These are phyloP conservation scores for Nidularia sp. DNA, from an alignment of 768 basidiomycete genomes.

Conservation along the genomic window DNA sequence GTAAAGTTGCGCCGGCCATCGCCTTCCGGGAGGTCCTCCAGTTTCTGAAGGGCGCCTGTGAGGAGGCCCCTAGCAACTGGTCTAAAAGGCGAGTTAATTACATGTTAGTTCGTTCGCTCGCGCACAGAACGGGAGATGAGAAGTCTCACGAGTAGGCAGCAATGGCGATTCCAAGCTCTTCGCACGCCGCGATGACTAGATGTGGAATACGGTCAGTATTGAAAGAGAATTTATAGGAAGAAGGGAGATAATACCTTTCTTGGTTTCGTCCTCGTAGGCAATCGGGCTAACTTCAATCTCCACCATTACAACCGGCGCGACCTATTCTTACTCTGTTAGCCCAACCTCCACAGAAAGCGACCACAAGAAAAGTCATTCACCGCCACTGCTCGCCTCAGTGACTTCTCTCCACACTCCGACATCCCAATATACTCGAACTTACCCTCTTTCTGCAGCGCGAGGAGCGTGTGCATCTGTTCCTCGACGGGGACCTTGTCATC, in stretches of 20 bases:
- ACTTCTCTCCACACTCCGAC: constrained; percentile 47
- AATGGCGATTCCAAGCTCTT: constrained; percentile 53
- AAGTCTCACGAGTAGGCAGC: constrained; percentile 48
- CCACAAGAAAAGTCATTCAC: constrained; percentile 12
- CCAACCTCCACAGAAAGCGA: background rate
- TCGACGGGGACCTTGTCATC: constrained; percentile 42
- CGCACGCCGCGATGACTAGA: constrained; percentile 46
- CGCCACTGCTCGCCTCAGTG: constrained; percentile 33
- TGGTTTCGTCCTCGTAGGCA: constrained; percentile 50
- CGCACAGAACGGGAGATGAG: background rate
- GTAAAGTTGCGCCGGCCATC: constrained; percentile 33
- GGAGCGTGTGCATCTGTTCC: constrained; percentile 36
- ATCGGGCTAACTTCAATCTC: constrained; percentile 70
- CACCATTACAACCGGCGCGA: constrained; percentile 52
- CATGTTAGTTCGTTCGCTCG: constrained; percentile 32
- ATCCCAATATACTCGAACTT: constrained; percentile 58
- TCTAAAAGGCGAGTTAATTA: constrained; percentile 54
- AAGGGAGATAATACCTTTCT: constrained; percentile 18
- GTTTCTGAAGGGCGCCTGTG: constrained; percentile 5
- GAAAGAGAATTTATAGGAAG: background rate
- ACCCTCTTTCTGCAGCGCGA: constrained; percentile 45
- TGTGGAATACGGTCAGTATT: background rate
- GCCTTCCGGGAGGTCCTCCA: no score
- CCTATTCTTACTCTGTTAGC: constrained; percentile 15
- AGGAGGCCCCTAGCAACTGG: constrained; percentile 30